Base-by-base conservation (phyloP, 2,329 filamentous ascomycete species). In the Acarospora socialis region DNA sequence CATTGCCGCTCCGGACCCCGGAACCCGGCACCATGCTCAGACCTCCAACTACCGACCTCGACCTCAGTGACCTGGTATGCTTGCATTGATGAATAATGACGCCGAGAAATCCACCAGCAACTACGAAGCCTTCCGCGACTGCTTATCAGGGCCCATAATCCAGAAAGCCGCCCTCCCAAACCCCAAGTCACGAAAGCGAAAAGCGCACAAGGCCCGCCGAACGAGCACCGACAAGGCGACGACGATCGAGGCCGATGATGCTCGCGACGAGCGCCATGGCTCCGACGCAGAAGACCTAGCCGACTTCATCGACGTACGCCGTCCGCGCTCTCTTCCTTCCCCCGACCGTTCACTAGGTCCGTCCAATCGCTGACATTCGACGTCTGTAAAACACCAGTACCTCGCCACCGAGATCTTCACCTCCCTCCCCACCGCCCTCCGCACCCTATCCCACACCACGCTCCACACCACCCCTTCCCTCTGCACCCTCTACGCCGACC, bases 101-200 rank as follows among this genome's bases (percentile, higher is more conserved):
- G 16, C 8, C 28, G 9, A 5, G 9, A 14, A 7, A 28, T 28
- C 14, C 14, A 13, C 7, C 13, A 42, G 48, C 22, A 81, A 81
- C 45, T 77, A 72, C 50, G 68, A 73, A 32, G 59, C 73, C 28
- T 84, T 90, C 53, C 66, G 77, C 33, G 82, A 90, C 46, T 81
- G 71, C 47, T 60, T 90, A 38, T 79, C 80, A 6, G 70, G 70
- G 10, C 65, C 72, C 1, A 61, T 90, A 8, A 68, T 87, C 32
- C 69, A 72, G 30, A 71, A 66, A 37, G 66, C 75, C 8, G 55
- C 66, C 4, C 48, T 36, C 7, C 51, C 54, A 7, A 47, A 59
- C 16, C 39, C 52, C 15, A 62, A 59, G 38, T 55, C 60, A 34
- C 9, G 19, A 21, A 33, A 20, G 18, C 28, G 26, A 17, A 32